Base-by-base conservation (phyloP, 2,329 filamentous ascomycete genomes). In the Paracamarosporium sp. region DNA sequence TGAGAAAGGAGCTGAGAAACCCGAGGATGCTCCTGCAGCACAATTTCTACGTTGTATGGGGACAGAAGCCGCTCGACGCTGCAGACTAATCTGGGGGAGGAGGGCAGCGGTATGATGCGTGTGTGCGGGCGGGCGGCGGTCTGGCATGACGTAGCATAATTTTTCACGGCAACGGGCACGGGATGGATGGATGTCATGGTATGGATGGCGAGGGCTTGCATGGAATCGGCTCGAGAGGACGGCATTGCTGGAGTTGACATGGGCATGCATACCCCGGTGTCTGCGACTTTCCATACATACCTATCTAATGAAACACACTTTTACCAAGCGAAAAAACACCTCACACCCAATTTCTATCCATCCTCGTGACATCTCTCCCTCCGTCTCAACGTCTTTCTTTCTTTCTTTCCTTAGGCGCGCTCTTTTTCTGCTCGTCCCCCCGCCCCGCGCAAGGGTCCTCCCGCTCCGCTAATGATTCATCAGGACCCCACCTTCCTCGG, bases 11-110 rank as follows among this genome's bases (percentile, higher is more conserved):
- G 24, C 52, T 72, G 25, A 71, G 68, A 47, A 67, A 72, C 33
- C 61, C 63, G 0, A 62, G 31, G 35, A 50, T 66, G 45, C 52
- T 67, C 27, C 41, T 66, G 13, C 68, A 72, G 63, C 66, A 71
- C 47, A 68, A 71, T 46, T 65, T 57, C 44, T 72, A 69, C 43
- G 60, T 67, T 4, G 56, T 65, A 3, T 69, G 61, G 53, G 66
- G 41, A 15, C 64, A 69, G 58, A 67, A 67, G 55, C 63, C 64
- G 25, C 12, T 30, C 28, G 48, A 66, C 58, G 60, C 60, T 22
- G 62, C 56, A 13, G 57, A 58, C 27, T 62, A 43, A 41, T 38
- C 20, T 15, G 20, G 15, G 17, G 7, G 35, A 15, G 3, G 9
- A 38, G 15, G 35, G 17, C n/a, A n/a, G n/a, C n/a, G n/a, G n/a